Conservation (phyloP, 371 early-diverging fungal species). For the Actinomucor elegans region DNA sequence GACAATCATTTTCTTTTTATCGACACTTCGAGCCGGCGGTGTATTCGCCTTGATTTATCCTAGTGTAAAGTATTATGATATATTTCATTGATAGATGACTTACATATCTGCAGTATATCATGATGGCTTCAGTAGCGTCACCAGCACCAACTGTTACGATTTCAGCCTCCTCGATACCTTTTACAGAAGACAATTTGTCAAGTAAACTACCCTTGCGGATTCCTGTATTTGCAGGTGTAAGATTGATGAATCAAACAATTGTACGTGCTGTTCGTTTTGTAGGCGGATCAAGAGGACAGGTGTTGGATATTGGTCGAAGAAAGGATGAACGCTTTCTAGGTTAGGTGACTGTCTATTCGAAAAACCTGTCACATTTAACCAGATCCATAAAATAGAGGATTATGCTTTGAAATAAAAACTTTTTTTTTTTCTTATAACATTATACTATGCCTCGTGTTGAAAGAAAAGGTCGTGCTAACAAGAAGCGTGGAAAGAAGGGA, state of each 20-base stretch:
- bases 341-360: constrained; percentile 4
- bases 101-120: constrained; percentile 41
- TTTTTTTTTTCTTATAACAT: neutral
- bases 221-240: constrained; percentile 30
- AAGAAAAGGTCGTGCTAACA: constrained; percentile 34
- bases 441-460: constrained; percentile 29
- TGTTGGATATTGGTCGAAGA: constrained; percentile 2
- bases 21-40: constrained; percentile 40
- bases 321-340: constrained; percentile 20
- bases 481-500: constrained; percentile 37
- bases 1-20: constrained; percentile 42
- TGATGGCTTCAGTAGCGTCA: constrained; percentile 42
- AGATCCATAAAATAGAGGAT: neutral
- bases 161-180: neutral
- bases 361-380: neutral
- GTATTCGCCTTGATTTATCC: constrained; percentile 53
- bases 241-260: constrained; percentile 22
- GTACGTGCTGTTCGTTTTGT: constrained; percentile 10
- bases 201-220: constrained; percentile 6
- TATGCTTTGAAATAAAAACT: neutral
- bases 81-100: too few species aligned
- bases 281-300: constrained; percentile 13
- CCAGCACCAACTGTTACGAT: constrained; percentile 22
- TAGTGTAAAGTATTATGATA: constrained; percentile 27
- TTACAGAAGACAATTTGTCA: too few species aligned